phyloP scores from a whole-genome alignment of 768 basidiomycete species.

The Tylopilus intermedius region DNA sequence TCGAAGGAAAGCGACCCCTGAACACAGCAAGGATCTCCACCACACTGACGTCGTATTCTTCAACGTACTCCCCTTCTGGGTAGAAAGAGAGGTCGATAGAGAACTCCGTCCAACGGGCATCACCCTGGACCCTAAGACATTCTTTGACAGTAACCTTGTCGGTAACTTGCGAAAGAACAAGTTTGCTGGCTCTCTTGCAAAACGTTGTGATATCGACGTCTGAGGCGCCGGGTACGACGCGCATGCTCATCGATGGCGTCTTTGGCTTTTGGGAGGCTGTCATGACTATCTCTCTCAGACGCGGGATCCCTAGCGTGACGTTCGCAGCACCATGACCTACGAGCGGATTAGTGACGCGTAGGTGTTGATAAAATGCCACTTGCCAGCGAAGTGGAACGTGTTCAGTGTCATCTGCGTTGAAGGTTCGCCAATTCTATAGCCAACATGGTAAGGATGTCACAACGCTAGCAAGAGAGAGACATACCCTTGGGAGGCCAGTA shows the following conservation, averaged over 20 bases:
- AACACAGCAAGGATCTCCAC: constrained; percentile 71
- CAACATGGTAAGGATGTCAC: not conserved
- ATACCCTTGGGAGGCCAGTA: constrained; percentile 95
- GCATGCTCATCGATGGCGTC: constrained; percentile 95
- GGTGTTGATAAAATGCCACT: constrained; percentile 18
- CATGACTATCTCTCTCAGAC: constrained; percentile 98
- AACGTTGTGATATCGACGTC: constrained; percentile 63
- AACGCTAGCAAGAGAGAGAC: constrained; percentile 19
- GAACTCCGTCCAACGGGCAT: constrained; percentile 73
- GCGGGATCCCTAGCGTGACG: constrained; percentile 97
- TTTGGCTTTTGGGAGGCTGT: constrained; percentile 94
- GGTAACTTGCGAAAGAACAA: constrained; percentile 84
- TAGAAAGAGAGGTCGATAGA: constrained; percentile 80
- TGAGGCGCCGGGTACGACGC: constrained; percentile 49
- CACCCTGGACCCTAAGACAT: constrained; percentile 58
- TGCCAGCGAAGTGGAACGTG: constrained; percentile 98
- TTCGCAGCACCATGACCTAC: constrained; percentile 97
- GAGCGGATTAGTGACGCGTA: constrained; percentile 3
- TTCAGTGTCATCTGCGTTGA: constrained; percentile 99
- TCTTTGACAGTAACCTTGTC: constrained; percentile 82
- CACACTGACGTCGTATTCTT: constrained; percentile 75
- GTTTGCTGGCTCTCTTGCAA: constrained; percentile 82
- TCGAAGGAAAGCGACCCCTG: constrained; percentile 67
- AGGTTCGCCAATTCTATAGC: constrained; percentile 85
- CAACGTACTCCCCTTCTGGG: constrained; percentile 74